phyloP scores from a whole-genome alignment of 208 protist species.

The Leishmania amazonensis region DNA sequence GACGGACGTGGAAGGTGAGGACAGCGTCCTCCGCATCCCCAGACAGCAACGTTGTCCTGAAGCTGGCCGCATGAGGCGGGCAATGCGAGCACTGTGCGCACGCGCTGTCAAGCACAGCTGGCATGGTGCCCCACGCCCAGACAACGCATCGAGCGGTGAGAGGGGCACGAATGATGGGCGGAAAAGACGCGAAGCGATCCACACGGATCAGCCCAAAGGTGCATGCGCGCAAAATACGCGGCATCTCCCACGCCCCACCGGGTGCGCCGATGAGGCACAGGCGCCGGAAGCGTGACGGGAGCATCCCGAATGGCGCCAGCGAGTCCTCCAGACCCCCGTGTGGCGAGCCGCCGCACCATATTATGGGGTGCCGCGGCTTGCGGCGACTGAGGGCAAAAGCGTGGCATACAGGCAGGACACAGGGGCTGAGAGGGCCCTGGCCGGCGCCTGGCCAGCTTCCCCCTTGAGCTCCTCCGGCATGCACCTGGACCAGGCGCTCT shows the following conservation, averaged over 20 bases:
- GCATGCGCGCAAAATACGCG: neutral
- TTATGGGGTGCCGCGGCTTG: neutral
- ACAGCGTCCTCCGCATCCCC: too few species aligned
- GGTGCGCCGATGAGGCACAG: too few species aligned
- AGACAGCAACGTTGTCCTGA: too few species aligned
- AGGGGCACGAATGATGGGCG: neutral
- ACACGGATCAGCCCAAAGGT: neutral
- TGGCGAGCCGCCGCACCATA: neutral
- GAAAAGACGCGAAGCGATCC: neutral
- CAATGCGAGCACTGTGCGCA: too few species aligned
- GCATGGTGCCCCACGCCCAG: neutral
- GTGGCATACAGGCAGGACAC: too few species aligned
- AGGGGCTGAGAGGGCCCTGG: too few species aligned
- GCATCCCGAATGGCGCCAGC: neutral
- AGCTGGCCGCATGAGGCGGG: too few species aligned
- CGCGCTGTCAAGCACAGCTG: neutral
- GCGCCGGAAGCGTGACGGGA: too few species aligned
- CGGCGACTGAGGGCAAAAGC: neutral
- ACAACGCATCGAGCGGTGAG: neutral
- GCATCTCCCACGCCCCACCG: too few species aligned
- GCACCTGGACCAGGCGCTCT: neutral
- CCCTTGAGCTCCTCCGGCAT: neutral
- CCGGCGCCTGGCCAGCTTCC: too few species aligned
- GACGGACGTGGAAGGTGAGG: neutral
- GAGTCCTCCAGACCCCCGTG: neutral